Base-by-base conservation (phyloP, 306 rosid genomes). In the Ceratonia siliqua region DNA sequence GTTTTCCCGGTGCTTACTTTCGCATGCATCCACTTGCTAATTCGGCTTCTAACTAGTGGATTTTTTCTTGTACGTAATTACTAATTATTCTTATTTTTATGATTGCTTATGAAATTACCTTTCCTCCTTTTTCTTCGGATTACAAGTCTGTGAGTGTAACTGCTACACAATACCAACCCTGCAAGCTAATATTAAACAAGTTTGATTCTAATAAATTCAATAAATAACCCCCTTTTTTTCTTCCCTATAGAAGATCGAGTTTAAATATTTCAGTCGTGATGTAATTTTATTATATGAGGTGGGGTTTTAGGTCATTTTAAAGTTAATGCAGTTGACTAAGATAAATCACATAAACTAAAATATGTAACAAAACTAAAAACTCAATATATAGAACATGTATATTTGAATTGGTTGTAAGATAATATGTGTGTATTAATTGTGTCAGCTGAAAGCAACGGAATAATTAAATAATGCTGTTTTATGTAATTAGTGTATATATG, bases 1-100 rank as follows among this genome's bases (percentile, higher is more conserved):
- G 49, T 24, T n/a, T n/a, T n/a, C 4, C 18, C 10, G 21, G n/a
- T 21, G 20, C 36, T 12, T 41, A 13, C 20, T 21, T 15, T 41
- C 13, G 2, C 48, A 5, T 50, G 2, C 48, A 5, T 50, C 4
- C 13, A 56, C 35, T 9, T 27, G 4, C 2, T 45, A 66, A 66
- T 66, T 66, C 15, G 41, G 14, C 72, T 43, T 66, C 5, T 66
- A 43, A 42, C 70, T 22, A 41, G 33, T 64, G 12, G 9, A 6
- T 64, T 3, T 27, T 66, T 66, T 8, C 72, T 45, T 66, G 72
- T 13, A 66, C 72, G 57, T 32, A 27, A 45, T 27, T 45, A 27
- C n/a, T 48, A 4, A n/a, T n/a, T n/a, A n/a, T n/a, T n/a, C n/a
- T n/a, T 48, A 39, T 39, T 66, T 27, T 66, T 64, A 36, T 64